Evolutionary conservation across 1,284 basidiomycete species (phyloP).

Genomic region (Pholiota adiposa): DNA sequence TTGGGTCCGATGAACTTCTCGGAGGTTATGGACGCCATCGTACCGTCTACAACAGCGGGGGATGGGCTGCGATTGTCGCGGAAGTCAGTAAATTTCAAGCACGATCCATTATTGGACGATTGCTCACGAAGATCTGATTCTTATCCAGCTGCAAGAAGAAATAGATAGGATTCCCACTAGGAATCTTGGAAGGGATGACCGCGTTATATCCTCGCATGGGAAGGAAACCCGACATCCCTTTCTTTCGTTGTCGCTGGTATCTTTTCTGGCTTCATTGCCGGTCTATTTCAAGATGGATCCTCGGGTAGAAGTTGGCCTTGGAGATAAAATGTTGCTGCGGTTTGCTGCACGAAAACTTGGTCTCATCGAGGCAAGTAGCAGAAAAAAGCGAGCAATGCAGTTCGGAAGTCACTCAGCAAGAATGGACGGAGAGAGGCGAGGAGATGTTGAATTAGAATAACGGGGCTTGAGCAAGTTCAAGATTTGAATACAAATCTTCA

Average conservation of each 20-base stretch:
- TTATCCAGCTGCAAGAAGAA: conserved; percentile 84
- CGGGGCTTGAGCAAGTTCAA: no score
- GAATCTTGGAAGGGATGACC: conserved; percentile 94
- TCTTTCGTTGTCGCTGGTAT: conserved; percentile 79
- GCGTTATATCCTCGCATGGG: conserved; percentile 86
- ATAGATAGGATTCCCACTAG: conserved; percentile 88
- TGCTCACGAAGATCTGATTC: background rate
- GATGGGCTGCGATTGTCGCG: conserved; percentile 77
- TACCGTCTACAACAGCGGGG: conserved; percentile 66
- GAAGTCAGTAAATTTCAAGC: conserved; percentile 60
- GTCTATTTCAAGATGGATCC: conserved; percentile 85
- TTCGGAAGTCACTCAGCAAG: conserved; percentile 94
- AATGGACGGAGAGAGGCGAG: conserved; percentile 73
- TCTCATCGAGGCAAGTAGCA: conserved; percentile 64
- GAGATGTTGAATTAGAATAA: conserved; percentile 47
- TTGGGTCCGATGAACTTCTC: conserved; percentile 95
- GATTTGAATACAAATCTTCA: no score
- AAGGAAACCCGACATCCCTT: conserved; percentile 93
- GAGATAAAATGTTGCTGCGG: conserved; percentile 89
- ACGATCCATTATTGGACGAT: background rate
- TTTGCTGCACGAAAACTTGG: conserved; percentile 72
- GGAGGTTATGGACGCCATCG: conserved; percentile 95
- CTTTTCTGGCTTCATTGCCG: conserved; percentile 75
- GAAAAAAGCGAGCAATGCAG: conserved; percentile 96
- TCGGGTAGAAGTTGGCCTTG: conserved; percentile 65